Base-by-base conservation (phyloP, 1,139 yeast species). In the Candida sp. region DNA sequence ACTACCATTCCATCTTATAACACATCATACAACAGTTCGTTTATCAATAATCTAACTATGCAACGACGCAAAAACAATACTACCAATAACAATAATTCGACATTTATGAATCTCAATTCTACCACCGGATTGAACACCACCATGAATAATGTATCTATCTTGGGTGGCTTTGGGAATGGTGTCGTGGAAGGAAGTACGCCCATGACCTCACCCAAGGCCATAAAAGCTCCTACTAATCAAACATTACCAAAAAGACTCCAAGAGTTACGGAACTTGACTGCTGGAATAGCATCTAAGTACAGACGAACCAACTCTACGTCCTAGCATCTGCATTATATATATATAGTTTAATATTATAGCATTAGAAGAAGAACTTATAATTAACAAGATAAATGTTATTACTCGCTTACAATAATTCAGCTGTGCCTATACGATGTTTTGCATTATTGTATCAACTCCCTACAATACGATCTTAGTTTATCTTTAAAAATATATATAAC, bases 181-280 rank as follows among this genome's bases (percentile, higher is more conserved):
- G 64, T 71, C 2, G 53, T 68, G 4, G 73, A 68, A 45, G 76
- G 69, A 44, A 71, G 76, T 42, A 69, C 75, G 0, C 74, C 75
- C 4, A 57, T 57, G 34, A 59, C 55, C 21, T 63, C 75, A 0
- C 72, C 73, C 1, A 56, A 56, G 36, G 57, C 47, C 39, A 61
- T 60, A 9, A 45, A 42, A 8, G 38, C 29, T 29, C 22, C 19
- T 4, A 5, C 35, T 39, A 35, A 39, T 35, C 50, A 45, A 38
- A 49, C 55, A 33, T 38, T 49, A 9, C 61, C 63, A 12, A 55
- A 51, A 41, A 64, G 57, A 48, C 52, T 69, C 4, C 70, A 67
- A 48, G 70, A 62, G 45, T 57, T 72, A 36, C 58, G 62, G n/a
- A 69, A 65, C 36, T 57, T 71, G 46, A 64, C 75, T 1, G 69